Evolutionary conservation across 2,329 filamentous ascomycete species (phyloP).

Genomic region (Trichoderma gracile): DNA sequence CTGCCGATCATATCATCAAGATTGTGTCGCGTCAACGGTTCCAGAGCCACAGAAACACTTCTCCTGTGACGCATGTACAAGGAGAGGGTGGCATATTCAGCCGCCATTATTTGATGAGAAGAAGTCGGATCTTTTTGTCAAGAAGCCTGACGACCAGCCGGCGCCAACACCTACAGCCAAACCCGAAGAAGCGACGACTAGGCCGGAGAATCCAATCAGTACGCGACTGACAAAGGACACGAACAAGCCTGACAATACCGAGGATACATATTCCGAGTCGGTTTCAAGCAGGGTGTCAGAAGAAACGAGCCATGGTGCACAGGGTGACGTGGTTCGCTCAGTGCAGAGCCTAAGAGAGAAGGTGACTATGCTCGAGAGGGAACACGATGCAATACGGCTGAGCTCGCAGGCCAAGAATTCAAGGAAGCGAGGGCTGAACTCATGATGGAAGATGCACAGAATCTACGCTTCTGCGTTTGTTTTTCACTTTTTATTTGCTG

Average conservation of each 20-base stretch:
- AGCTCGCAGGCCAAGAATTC: background rate
- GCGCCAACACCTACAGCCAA: background rate
- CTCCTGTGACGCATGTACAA: slow-evolving; percentile 8
- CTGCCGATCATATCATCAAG: slow-evolving; percentile 9
- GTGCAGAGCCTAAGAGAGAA: slow-evolving; percentile 12
- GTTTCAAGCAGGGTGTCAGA: background rate
- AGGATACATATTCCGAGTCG: background rate
- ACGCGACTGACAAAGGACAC: background rate
- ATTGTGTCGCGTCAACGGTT: background rate
- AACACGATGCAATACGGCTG: background rate
- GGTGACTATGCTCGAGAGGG: slow-evolving; percentile 11
- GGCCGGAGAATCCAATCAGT: background rate
- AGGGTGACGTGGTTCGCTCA: slow-evolving; percentile 12
- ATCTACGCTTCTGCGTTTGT: background rate
- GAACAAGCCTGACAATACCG: background rate
- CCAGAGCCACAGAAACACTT: background rate
- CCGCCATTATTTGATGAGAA: slow-evolving; percentile 5
- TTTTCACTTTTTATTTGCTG: background rate
- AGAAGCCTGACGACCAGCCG: background rate
- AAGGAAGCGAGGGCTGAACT: slow-evolving; percentile 2
- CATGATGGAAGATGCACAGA: background rate
- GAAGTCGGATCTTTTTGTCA: background rate
- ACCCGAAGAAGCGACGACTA: background rate
- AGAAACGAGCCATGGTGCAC: background rate
- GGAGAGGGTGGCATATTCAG: slow-evolving; percentile 1